Base-by-base conservation (phyloP, 768 basidiomycete genomes). In the Hygrocybe coccinea region DNA sequence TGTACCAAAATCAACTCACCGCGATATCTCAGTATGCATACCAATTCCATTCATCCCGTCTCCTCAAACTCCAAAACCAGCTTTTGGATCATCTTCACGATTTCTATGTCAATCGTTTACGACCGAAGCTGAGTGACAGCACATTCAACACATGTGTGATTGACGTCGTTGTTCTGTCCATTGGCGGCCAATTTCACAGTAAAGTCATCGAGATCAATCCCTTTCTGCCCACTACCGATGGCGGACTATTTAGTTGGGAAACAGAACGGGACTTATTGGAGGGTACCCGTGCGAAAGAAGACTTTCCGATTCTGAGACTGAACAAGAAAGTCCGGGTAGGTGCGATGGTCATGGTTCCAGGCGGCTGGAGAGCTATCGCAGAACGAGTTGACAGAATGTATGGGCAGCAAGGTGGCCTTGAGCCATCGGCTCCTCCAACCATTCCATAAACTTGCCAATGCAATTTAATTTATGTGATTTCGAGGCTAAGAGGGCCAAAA, bases 11-110 rank as follows among this genome's bases (percentile, higher is more conserved):
- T 5, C 49, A 55, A 10, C 47, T 61, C 17, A 61, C 57, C 12
- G 54, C 55, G 7, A 54, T 61, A 19, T 61, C 60, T 15, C 60
- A 61, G 39, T 61, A 61, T 51, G 60, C 60, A 17, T 61, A 61
- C 48, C 60, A 61, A 37, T 47, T 61, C 1, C 53, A 33, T 21
- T 61, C 60, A 1, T 52, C 55, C 0, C 57, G 55, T 2, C 34
- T 61, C 2, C 54, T 34, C 21, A 43, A 50, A 37, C 2, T 21
- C 3, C 39, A 10, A 43, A 3, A n/a, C 21, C 39, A 43, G 39
- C 4, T 43, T 21, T n/a, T 43, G n/a, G 39, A 43, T 43, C 39
- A 43, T 10, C 39, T 43, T 21, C 39, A 11, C 10, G 39, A 21
- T 43, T 43, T 43, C 39, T 43, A 43, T 21, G 39, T 4, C 15